A percentile compares a stretch with the other conserved stretches of the same genome.
phyloP scores from a whole-genome alignment of 2,329 filamentous ascomycete genomes.

The Bipolaris bicolor region DNA sequence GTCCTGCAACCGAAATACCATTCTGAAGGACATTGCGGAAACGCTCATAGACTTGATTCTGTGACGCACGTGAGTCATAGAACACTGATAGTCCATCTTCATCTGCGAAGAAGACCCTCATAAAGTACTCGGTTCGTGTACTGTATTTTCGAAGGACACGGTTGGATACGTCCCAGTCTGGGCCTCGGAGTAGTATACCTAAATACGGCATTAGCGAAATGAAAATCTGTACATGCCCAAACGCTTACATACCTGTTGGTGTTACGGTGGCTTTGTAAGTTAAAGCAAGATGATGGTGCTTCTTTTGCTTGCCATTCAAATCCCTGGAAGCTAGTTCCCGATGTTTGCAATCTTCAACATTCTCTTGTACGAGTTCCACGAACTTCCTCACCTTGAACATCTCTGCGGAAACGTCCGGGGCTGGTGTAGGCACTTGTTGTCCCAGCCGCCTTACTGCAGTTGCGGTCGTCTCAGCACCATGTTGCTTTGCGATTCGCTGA shows the following conservation, averaged over 20 bases:
- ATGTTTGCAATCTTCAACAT: slow-evolving; percentile 13
- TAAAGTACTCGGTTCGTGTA: slow-evolving; percentile 34
- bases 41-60: slow-evolving; percentile 43
- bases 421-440: slow-evolving; percentile 52
- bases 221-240: background rate
- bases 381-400: slow-evolving; percentile 16
- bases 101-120: slow-evolving; percentile 73
- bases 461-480: slow-evolving; percentile 63
- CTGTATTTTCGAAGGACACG: slow-evolving; percentile 39
- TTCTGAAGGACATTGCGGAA: slow-evolving; percentile 66
- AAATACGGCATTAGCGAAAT: background rate
- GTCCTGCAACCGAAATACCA: slow-evolving; percentile 57
- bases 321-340: slow-evolving; percentile 63
- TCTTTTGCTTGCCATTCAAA: slow-evolving; percentile 57
- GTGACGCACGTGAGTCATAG: slow-evolving; percentile 56
- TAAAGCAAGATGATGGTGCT: slow-evolving; percentile 50
- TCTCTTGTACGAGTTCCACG: slow-evolving; percentile 12
- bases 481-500: slow-evolving; percentile 41
- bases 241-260: slow-evolving; percentile 41
- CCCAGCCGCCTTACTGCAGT: slow-evolving; percentile 72
- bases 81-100: slow-evolving; percentile 71
- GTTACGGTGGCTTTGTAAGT: slow-evolving; percentile 63
- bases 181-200: slow-evolving; percentile 52
- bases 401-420: slow-evolving; percentile 18
- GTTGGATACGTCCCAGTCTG: slow-evolving; percentile 64